Percentiles rank a stretch among this genome's conserved stretches.
Conservation (phyloP, 2,329 filamentous ascomycete genomes). For the Nothomitra cinnamomea region DNA sequence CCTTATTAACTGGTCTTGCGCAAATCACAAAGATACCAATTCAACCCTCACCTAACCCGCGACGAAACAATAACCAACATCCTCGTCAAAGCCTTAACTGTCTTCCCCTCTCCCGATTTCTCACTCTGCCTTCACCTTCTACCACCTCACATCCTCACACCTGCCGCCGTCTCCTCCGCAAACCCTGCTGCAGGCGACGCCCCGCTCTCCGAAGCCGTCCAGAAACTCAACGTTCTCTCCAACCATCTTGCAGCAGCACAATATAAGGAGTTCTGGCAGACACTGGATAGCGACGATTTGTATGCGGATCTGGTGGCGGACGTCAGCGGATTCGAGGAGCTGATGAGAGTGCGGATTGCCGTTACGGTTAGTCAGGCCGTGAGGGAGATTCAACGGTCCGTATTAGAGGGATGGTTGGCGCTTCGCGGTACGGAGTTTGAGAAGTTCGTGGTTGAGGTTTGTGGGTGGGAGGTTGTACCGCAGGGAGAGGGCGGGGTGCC, state of each 20-base stretch:
- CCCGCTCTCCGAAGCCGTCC: conserved; percentile 69
- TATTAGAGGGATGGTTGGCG: conserved; percentile 33
- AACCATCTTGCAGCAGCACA: conserved; percentile 77
- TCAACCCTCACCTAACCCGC: conserved; percentile 95
- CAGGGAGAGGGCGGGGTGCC: neutral
- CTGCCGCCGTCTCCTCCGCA: conserved; percentile 29
- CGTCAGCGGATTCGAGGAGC: conserved; percentile 85
- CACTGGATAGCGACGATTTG: conserved; percentile 81
- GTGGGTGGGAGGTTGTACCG: conserved; percentile 4
- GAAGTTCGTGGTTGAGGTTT: conserved; percentile 15
- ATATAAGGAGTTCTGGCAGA: conserved; percentile 86
- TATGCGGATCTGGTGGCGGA: conserved; percentile 93
- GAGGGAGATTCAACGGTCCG: conserved; percentile 42
- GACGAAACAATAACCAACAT: conserved; percentile 98
- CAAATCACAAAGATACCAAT: conserved; percentile 67
- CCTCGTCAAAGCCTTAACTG: conserved; percentile 91
- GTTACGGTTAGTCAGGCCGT: conserved; percentile 77
- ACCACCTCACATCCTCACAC: conserved; percentile 58
- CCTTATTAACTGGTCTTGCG: neutral
- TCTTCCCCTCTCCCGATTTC: conserved; percentile 95
- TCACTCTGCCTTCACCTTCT: conserved; percentile 86
- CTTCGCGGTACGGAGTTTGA: conserved; percentile 29
- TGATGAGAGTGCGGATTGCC: conserved; percentile 79
- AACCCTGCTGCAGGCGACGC: conserved; percentile 40
- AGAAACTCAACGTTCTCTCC: conserved; percentile 72